Evolutionary conservation across 345 rosid species (phyloP).

Genomic region (Rhodomyrtus tomentosa): DNA sequence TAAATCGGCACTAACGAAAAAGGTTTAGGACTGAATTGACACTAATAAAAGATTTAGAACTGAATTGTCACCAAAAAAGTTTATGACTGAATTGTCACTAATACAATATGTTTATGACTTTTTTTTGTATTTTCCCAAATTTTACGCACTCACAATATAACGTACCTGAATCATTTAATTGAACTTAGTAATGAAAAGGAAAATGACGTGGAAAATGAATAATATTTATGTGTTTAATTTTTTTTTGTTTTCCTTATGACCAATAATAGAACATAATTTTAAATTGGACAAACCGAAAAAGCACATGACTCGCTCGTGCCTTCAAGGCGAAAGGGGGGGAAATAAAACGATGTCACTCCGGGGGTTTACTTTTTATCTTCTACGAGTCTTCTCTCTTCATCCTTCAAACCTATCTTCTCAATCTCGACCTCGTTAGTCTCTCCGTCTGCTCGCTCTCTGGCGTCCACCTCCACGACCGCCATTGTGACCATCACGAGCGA

Average conservation of each 20-base stretch:
- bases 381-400: background rate
- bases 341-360: fast-evolving
- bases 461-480: background rate
- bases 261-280: background rate
- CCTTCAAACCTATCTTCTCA: background rate
- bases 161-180: background rate
- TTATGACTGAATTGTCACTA: no score
- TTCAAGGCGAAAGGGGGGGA: background rate
- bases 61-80: no score
- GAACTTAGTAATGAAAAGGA: background rate
- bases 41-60: no score
- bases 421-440: background rate
- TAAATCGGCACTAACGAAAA: no score
- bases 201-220: background rate
- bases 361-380: background rate
- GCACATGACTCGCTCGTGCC: background rate
- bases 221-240: background rate
- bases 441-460: background rate
- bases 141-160: background rate
- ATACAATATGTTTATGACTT: no score
- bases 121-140: no score
- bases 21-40: no score
- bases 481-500: background rate
- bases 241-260: background rate
- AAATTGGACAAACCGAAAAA: no score